Evolutionary conservation across 148 eudicot species (phyloP), one percentile per base, ranked within the genome.

Genomic region (Tetragonia tetragonoides): DNA sequence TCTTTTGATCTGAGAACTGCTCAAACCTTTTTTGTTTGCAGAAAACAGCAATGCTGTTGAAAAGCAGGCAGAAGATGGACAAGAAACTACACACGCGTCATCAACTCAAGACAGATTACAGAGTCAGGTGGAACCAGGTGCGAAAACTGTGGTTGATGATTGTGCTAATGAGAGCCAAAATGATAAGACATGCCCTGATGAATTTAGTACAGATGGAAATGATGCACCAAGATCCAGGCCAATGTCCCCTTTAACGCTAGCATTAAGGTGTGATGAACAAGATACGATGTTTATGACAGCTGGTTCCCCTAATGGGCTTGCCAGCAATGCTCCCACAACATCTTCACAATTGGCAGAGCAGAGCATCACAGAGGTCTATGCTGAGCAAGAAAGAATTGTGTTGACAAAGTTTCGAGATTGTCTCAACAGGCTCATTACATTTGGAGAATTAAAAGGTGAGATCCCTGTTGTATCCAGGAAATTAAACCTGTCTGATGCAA

Each of bases 391-490:
- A 84, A 85, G 88, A 81, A 88, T 87, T 61, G 88, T 93, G 12
- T 82, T 95, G 80, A 86, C 92, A 54, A 93, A 90, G 81, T 89
- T 93, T 77, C 90, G 97, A 64, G 99, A 95, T 83, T 95, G 95
- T 82, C 97, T 95, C 72, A 91, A 93, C 83, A 87, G 84, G 81
- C 90, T 95, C 76, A 88, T 95, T 83, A 86, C 92, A 67, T 84
- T 89, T 66, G 97, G 99, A 78, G 98, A 93, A 81, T 79, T 95
- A 76, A 93, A 90, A 91, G 97, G 97, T 84, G 78, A 87, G 82
- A 77, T 72, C 66, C 70, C 28, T 46, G 59, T 74, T 79, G 24
- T 62, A 14, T 59, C 16, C 28, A 49, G 20, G 37, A 20, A 38
- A 37, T 15, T 10, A 9, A 59, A 66, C 12, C 5, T 2, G 28